These are phyloP conservation scores for Cadophora sp. DNA, from an alignment of 2,329 filamentous ascomycete species.

Conservation along the genomic window DNA sequence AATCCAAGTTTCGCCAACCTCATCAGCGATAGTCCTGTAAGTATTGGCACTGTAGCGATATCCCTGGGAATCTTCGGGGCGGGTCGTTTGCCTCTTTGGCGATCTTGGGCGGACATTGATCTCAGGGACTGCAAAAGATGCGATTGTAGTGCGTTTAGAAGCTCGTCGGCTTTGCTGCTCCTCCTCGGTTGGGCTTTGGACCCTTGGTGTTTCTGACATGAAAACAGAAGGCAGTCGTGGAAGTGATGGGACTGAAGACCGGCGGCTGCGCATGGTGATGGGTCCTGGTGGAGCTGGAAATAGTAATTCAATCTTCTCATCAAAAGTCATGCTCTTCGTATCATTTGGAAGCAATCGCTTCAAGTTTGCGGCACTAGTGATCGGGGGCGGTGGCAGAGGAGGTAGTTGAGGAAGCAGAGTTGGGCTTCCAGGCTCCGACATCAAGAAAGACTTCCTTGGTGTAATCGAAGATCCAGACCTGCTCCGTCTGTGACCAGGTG, in stretches of 20 bases:
- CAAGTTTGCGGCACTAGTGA: slow-evolving; percentile 50
- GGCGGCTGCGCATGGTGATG: slow-evolving; percentile 42
- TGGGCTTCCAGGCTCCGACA: slow-evolving; percentile 53
- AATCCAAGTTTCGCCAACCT: slow-evolving; percentile 50
- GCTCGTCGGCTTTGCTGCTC: slow-evolving; percentile 38
- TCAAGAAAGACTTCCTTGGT: slow-evolving; percentile 55
- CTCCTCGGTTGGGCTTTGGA: slow-evolving; percentile 34
- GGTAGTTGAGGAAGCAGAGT: slow-evolving; percentile 58
- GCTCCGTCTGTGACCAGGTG: slow-evolving; percentile 51
- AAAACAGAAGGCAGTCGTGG: slow-evolving; percentile 45
- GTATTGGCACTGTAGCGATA: slow-evolving; percentile 46
- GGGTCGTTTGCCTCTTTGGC: slow-evolving; percentile 12
- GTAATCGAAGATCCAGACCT: slow-evolving; percentile 57
- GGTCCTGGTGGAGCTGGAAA: slow-evolving; percentile 50
- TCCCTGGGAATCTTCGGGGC: slow-evolving; percentile 23
- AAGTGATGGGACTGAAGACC: slow-evolving; percentile 54
- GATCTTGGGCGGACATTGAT: slow-evolving; percentile 15
- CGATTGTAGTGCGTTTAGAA: slow-evolving; percentile 43
- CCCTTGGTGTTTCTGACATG: slow-evolving; percentile 33
- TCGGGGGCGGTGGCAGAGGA: slow-evolving; percentile 48
- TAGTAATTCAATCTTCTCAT: slow-evolving; percentile 62
- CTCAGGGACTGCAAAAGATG: slow-evolving; percentile 31
- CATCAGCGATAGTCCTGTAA: slow-evolving; percentile 45
- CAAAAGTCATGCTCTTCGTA: slow-evolving; percentile 63
- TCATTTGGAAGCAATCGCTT: slow-evolving; percentile 56